A percentile compares a stretch with the other conserved stretches of the same genome.
Evolutionary conservation across 1,284 basidiomycete genomes (phyloP).

Genomic region (Ganoderma sp.): DNA sequence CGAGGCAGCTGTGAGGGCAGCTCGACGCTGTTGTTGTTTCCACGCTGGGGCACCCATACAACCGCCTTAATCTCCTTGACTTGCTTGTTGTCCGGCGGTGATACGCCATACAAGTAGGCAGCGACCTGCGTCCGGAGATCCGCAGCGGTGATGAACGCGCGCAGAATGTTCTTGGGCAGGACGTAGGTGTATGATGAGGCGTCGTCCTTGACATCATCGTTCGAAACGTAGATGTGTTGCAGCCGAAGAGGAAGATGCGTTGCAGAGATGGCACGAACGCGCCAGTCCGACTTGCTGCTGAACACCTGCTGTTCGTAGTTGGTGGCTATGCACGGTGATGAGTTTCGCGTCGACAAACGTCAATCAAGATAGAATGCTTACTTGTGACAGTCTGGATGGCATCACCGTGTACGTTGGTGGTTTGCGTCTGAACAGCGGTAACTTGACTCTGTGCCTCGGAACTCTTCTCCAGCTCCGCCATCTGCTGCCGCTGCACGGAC

Average conservation of each 20-base stretch:
- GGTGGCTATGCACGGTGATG: constrained; percentile 62
- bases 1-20: constrained; percentile 86
- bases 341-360: constrained; percentile 11
- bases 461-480: constrained; percentile 98
- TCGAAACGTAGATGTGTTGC: constrained; percentile 98
- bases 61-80: constrained; percentile 99
- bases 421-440: constrained; percentile 97
- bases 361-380: constrained; percentile 46
- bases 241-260: constrained; percentile 96
- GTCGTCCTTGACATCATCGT: constrained; percentile 99
- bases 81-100: constrained; percentile 95
- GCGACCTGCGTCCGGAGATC: constrained; percentile 97
- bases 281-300: constrained; percentile 99
- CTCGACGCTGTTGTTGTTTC: constrained; percentile 93
- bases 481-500: constrained; percentile 95
- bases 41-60: constrained; percentile 95
- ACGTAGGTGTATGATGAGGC: constrained; percentile 94
- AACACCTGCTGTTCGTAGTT: constrained; percentile 98
- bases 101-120: constrained; percentile 91
- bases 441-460: constrained; percentile 94
- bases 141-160: constrained; percentile 92
- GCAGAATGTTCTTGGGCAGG: constrained; percentile 96
- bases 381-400: constrained; percentile 95
- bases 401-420: constrained; percentile 97
- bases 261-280: constrained; percentile 93